Evolutionary conservation across 2,329 filamentous ascomycete species (phyloP), one percentile per base, ranked within the genome.

Genomic region (Knufia petricola): DNA sequence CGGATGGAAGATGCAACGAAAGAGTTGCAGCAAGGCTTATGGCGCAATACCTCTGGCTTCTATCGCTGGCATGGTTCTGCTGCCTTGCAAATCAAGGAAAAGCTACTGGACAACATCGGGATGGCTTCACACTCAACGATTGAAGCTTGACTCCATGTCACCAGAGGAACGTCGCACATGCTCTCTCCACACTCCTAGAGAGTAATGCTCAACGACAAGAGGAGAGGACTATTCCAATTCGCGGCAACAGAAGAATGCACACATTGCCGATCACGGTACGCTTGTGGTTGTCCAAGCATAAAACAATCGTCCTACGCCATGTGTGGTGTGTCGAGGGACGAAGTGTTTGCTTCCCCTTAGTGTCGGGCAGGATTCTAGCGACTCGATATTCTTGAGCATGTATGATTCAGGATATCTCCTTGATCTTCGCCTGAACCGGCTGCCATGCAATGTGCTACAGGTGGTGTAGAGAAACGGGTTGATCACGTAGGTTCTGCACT

Each of bases 121-220:
- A 56, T 54, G 48, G 46, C 55, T 54, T 42, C 28, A 50, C 48
- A 28, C 40, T 19, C 31, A 13, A 39, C 42, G 34, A 44, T 52
- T 30, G 48, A 38, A 55, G 52, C 20, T 42, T 45, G 43, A 54
- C 53, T 52, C 54, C 55, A 57, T 56, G 54, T 40, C 46, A 56
- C 57, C 56, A 55, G 56, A 50, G 58, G 54, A 58, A 44, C 44
- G 52, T 31, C 6, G 13, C 46, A 24, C 12, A 34, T 24, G 19
- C 32, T 17, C 32, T 42, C 9, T 26, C n/a, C 21, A 19, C 10
- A 26, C 8, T 15, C 6, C n/a, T 8, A 28, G 10, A 13, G 17
- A 42, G 21, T 7, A 15, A 26, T 17, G 8, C 10, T 24, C 39
- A 28, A 15, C 12, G 24, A n/a, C 23, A 26, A 28, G 13, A 28